Evolutionary conservation across 805 yeast species (phyloP), one percentile per base, ranked within the genome.

Genomic region (Wickerhamomyces kurtzmanii): DNA sequence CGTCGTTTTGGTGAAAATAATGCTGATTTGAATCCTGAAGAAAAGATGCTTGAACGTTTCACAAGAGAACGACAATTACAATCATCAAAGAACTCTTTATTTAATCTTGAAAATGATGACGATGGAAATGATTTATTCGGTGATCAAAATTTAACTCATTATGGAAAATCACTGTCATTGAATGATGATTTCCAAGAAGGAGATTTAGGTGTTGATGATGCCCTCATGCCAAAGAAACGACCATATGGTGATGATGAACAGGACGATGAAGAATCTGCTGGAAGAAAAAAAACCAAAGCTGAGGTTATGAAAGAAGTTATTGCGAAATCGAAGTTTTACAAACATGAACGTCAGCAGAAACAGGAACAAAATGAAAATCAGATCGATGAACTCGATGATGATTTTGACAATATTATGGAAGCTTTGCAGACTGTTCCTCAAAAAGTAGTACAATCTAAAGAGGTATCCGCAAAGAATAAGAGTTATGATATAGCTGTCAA

Each of bases 41-140:
- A 91, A 41, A 84, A 81, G 53, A 86, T 86, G 95, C 69, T 91
- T 56, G 95, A 81, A 48, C 75, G 98, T 59, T 91, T 85, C 60
- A 83, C 96, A 4, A 73, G 78, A 31, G 97, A 89, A 59, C 68
- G 82, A 49, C 93, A 85, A 51, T 45, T 66, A 12, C 68, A 68
- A 33, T 58, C 71, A n/a, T 59, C 68, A 14, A 75, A 67, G 40
- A 59, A 65, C 23, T 70, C 75, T 17, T 45, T 82, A 36, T 89
- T 73, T 43, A 79, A 82, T 46, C 69, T 87, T 28, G 89, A 83
- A 17, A 91, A 80, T 39, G 75, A 69, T 29, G 73, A 68, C 14
- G 72, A 62, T 17, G 65, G 56, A 5, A 50, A 48, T 27, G 49
- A 39, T n/a, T 54, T 45, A 26, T 73, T 60, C 16, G 59, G 52